Base-by-base conservation (phyloP, 352 stramenopile genomes). In the Pythium aristosporum region DNA sequence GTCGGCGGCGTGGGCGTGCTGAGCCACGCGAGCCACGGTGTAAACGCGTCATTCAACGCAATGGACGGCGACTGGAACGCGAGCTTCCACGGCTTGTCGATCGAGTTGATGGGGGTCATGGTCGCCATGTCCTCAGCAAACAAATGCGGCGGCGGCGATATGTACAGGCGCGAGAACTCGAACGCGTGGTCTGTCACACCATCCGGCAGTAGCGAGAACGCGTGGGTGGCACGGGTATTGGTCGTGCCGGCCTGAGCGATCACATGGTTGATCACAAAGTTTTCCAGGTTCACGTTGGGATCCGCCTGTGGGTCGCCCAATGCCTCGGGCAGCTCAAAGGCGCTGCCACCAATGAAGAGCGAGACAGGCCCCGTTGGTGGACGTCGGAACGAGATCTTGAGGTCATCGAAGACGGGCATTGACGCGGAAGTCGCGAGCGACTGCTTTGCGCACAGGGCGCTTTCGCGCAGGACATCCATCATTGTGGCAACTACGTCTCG, bases 51-150 rank as follows among this genome's bases (percentile, higher is more conserved):
- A 25, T 60, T 43, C 13, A 69, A 16, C 13, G 20, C 43, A 47
- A 63, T 60, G 0, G n/a, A 18, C 6, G 63, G 34, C 36, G 63
- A 69, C 28, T 43, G 46, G 54, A 69, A 69, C 34, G 21, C 20
- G 5, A 69, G n/a, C 16, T 47, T 16, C 65, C 65, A 71, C 15
- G 65, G n/a, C n/a, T 23, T 48, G 50, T 65, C 59, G 2, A 12
- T 39, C 2, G 44, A 49, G 8, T 59, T 41, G 5, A 42, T 13
- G 13, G 5, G 13, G 2, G 25, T 5, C 1, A 25, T 25, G 1
- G 46, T 59, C 20, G 13, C 23, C 16, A 32, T 16, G 25, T 69
- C 36, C 12, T 7, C 18, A 2, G 16, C 43, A 2, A 7, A 54
- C 16, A 69, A 53, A 7, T 49, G 47, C 2, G 54, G 62, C 15